Conservation (phyloP, 306 rosid genomes). For the Sindora glabra region DNA sequence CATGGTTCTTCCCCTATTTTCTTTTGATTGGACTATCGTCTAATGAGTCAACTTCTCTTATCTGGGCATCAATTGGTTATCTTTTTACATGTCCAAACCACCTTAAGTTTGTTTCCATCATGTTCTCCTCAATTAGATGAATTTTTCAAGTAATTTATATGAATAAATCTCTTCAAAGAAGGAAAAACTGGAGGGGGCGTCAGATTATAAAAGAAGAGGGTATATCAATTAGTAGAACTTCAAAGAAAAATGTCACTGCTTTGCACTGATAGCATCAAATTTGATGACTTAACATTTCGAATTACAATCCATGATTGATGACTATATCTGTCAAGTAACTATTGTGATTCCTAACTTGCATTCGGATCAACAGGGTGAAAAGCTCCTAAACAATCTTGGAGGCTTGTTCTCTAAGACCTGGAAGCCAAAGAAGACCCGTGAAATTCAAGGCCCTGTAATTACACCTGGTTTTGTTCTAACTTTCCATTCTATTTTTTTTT, state of each 20-base stretch:
- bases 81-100: too few species aligned
- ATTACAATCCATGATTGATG: neutral
- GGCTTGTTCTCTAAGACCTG: slow-evolving; percentile 86
- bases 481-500: neutral
- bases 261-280: neutral
- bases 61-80: too few species aligned
- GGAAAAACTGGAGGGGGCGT: neutral
- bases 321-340: neutral
- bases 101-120: too few species aligned
- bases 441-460: slow-evolving; percentile 62
- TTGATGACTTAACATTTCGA: neutral
- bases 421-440: slow-evolving; percentile 74
- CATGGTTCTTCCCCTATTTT: too few species aligned
- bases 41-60: too few species aligned
- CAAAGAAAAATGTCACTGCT: neutral
- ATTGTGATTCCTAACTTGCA: neutral
- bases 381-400: slow-evolving; percentile 85
- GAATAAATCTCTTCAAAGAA: neutral
- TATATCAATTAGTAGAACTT: neutral
- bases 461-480: slow-evolving; percentile 53
- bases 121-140: too few species aligned
- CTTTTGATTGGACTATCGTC: too few species aligned
- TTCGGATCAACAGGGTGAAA: slow-evolving; percentile 65
- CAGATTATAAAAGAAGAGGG: neutral
- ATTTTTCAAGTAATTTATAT: too few species aligned